Evolutionary conservation across 352 stramenopile genomes (phyloP).

Genomic region (Pythium angustatum): DNA sequence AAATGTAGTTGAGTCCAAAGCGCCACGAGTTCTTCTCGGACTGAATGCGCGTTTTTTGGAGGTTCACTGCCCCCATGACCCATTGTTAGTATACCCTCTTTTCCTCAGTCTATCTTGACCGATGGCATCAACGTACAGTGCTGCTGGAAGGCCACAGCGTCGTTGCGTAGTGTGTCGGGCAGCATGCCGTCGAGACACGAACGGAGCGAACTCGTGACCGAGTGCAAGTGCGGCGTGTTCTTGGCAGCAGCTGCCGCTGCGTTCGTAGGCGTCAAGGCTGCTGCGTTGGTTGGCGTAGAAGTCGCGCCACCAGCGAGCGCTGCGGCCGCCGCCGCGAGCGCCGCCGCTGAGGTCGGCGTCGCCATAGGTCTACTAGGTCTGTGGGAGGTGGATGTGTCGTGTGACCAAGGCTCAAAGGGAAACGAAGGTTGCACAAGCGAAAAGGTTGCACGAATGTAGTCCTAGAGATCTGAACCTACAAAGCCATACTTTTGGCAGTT

Average conservation of each 20-base stretch:
- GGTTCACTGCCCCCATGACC: slow-evolving; percentile 45
- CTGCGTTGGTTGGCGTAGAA: slow-evolving; percentile 11
- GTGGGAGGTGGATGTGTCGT: neutral
- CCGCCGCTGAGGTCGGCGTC: slow-evolving; percentile 24
- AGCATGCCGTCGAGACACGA: slow-evolving; percentile 86
- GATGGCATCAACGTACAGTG: slow-evolving; percentile 58
- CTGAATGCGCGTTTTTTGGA: slow-evolving; percentile 73
- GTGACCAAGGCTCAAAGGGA: neutral
- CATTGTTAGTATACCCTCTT: too few relatives aligned
- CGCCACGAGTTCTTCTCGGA: slow-evolving; percentile 88
- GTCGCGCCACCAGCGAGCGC: neutral
- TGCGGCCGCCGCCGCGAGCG: slow-evolving; percentile 12
- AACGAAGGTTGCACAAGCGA: slow-evolving; percentile 16
- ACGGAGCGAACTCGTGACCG: slow-evolving; percentile 76
- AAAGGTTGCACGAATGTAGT: slow-evolving; percentile 30
- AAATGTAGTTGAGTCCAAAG: slow-evolving; percentile 88
- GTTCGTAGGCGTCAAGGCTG: slow-evolving; percentile 12
- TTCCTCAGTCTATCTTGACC: too few relatives aligned
- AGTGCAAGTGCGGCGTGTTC: slow-evolving; percentile 80
- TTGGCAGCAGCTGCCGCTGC: slow-evolving; percentile 36
- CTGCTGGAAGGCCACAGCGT: slow-evolving; percentile 66
- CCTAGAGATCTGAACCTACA: too few relatives aligned
- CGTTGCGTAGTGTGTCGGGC: slow-evolving; percentile 82
- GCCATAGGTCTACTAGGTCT: too few relatives aligned
- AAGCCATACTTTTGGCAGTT: too few relatives aligned